phyloP scores from a whole-genome alignment of 257 asterid species.

The Rubia yunnanensis region DNA sequence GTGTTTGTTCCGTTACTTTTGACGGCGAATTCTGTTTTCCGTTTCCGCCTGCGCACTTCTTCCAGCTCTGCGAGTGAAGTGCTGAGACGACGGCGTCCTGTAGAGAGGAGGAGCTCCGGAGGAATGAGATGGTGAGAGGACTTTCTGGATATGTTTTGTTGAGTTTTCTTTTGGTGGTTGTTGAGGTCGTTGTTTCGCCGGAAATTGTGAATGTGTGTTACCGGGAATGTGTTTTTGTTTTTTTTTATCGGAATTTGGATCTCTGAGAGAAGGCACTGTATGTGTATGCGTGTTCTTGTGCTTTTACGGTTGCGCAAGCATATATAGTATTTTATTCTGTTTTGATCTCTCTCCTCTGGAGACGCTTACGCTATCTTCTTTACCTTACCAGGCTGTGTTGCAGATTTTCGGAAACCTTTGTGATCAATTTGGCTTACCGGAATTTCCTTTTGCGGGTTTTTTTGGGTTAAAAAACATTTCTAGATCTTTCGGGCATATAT shows the following conservation, averaged over 20 bases:
- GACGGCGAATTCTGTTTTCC: neutral
- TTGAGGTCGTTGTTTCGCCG: neutral
- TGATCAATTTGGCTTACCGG: neutral
- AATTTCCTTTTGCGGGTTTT: neutral
- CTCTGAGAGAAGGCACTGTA: constrained; percentile 6
- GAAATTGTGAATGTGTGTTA: constrained; percentile 14
- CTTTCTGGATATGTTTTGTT: constrained; percentile 7
- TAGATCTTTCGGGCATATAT: constrained; percentile 8
- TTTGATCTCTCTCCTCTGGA: neutral
- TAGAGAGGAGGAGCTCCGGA: constrained; percentile 24
- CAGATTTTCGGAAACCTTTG: neutral
- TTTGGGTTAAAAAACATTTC: neutral
- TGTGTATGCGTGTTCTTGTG: neutral
- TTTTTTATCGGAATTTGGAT: constrained; percentile 17
- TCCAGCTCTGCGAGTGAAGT: constrained; percentile 3
- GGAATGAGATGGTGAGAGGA: constrained; percentile 79
- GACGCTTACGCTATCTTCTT: neutral
- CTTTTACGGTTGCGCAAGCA: neutral
- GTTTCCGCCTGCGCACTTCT: no score
- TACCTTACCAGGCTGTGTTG: neutral
- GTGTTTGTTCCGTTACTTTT: constrained; percentile 14
- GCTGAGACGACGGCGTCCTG: constrained; percentile 39
- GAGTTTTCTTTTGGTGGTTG: neutral
- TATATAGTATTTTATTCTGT: neutral
- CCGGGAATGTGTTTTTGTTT: constrained; percentile 5